Conservation (phyloP, 1,139 yeast species). For the Martiniozyma asiatica region DNA sequence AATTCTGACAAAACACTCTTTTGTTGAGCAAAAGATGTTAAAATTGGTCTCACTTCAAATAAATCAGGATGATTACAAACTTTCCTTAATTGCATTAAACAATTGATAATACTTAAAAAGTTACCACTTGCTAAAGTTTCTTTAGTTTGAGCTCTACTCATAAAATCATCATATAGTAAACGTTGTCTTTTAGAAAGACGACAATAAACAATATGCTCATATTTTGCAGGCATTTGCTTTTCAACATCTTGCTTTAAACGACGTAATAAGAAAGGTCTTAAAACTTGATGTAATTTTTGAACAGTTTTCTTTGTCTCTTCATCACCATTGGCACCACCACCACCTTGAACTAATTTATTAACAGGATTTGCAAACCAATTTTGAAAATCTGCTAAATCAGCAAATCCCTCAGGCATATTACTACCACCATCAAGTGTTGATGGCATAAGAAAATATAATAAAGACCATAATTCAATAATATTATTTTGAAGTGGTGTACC, state of each 20-base stretch:
- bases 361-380: constrained; percentile 98
- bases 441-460: constrained; percentile 91
- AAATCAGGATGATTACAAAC: constrained; percentile 97
- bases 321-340: constrained; percentile 40
- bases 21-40: constrained; percentile 75
- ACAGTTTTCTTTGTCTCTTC: constrained; percentile 77
- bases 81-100: constrained; percentile 94
- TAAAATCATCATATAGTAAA: constrained; percentile 86
- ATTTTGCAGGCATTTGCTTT: constrained; percentile 97
- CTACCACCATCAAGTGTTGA: constrained; percentile 40
- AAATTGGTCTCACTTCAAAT: constrained; percentile 90
- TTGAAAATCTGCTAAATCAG: constrained; percentile 88
- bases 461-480: constrained; percentile 87
- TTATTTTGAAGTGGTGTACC: constrained; percentile 91
- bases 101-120: constrained; percentile 86
- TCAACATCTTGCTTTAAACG: constrained; percentile 94
- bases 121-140: constrained; percentile 93
- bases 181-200: constrained; percentile 88
- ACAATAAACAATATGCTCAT: constrained; percentile 90
- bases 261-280: constrained; percentile 84
- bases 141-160: constrained; percentile 92
- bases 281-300: constrained; percentile 78
- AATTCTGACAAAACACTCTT: constrained; percentile 48
- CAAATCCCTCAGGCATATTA: constrained; percentile 90
- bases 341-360: constrained; percentile 77